Conservation (phyloP, 306 rosid species). For the Quercus rubra region DNA sequence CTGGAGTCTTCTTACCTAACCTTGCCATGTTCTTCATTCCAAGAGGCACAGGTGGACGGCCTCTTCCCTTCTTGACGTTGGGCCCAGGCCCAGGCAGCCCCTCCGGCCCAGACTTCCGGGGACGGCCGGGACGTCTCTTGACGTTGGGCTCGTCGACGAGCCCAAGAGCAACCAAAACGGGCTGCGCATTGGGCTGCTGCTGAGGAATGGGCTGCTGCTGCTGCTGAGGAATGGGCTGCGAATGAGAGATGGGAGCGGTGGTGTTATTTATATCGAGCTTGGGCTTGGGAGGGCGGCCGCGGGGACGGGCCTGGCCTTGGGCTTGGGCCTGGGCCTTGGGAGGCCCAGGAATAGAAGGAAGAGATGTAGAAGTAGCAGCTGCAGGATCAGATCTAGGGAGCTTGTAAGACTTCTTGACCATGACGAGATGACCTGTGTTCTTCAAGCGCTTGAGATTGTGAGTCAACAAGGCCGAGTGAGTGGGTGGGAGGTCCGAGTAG, state of each 20-base stretch:
- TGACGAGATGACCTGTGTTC: constrained; percentile 46
- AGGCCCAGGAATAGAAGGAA: constrained; percentile 12
- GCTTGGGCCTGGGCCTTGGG: constrained; percentile 23
- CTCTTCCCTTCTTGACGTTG: constrained; percentile 33
- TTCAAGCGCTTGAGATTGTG: constrained; percentile 71
- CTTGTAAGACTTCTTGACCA: constrained; percentile 73
- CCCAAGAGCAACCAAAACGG: constrained; percentile 61
- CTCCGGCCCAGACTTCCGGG: constrained; percentile 22
- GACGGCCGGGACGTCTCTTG: constrained; percentile 59
- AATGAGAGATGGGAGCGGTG: too few species aligned
- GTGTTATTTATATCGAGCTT: constrained; percentile 11
- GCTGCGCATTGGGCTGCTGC: constrained; percentile 44
- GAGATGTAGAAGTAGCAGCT: neutral
- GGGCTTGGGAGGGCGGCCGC: constrained; percentile 69
- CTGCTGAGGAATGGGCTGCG: neutral
- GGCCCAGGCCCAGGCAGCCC: constrained; percentile 7
- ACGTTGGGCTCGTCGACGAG: constrained; percentile 46
- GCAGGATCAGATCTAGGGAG: constrained; percentile 59
- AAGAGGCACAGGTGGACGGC: constrained; percentile 58
- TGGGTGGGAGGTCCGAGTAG: constrained; percentile 52
- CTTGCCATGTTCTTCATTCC: constrained; percentile 22
- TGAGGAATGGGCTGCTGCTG: too few species aligned
- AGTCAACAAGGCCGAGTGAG: constrained; percentile 58
- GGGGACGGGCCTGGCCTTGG: constrained; percentile 30
- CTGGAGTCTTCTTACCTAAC: constrained; percentile 27